A percentile compares a stretch with the other conserved stretches of the same genome.
Conservation (phyloP, 2,329 filamentous ascomycete species). For the Aspergillus awamori region DNA sequence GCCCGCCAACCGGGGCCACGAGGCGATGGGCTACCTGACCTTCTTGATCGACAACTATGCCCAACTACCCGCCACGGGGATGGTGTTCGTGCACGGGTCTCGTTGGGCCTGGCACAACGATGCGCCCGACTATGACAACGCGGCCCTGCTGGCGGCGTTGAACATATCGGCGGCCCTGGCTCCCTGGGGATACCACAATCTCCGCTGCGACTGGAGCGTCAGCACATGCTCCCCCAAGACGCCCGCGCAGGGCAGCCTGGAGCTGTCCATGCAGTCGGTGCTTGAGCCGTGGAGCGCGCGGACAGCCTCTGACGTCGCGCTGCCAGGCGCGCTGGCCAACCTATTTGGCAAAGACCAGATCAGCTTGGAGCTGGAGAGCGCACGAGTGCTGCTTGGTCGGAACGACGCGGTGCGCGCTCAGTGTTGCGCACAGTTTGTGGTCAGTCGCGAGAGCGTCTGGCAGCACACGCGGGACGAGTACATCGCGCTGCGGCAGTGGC, state of each 20-base stretch:
- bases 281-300: slow-evolving; percentile 50
- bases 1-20: slow-evolving; percentile 51
- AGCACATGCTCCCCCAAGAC: slow-evolving; percentile 43
- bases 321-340: slow-evolving; percentile 38
- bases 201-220: slow-evolving; percentile 55
- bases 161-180: slow-evolving; percentile 45
- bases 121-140: slow-evolving; percentile 49
- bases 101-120: slow-evolving; percentile 53
- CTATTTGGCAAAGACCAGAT: slow-evolving; percentile 39
- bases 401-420: slow-evolving; percentile 50
- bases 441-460: slow-evolving; percentile 52
- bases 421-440: slow-evolving; percentile 62
- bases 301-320: slow-evolving; percentile 41
- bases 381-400: slow-evolving; percentile 36
- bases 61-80: slow-evolving; percentile 40
- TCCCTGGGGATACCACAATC: slow-evolving; percentile 50
- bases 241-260: slow-evolving; percentile 46
- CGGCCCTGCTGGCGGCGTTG: slow-evolving; percentile 41
- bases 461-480: slow-evolving; percentile 56
- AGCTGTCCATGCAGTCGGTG: slow-evolving; percentile 42
- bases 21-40: slow-evolving; percentile 53
- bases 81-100: slow-evolving; percentile 49
- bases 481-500: slow-evolving; percentile 57
- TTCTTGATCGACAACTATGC: slow-evolving; percentile 53
- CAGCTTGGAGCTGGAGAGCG: not conserved